These are phyloP conservation scores for Cyberlindnera mississippiensis DNA, from an alignment of 805 yeast species.

Conservation along the genomic window DNA sequence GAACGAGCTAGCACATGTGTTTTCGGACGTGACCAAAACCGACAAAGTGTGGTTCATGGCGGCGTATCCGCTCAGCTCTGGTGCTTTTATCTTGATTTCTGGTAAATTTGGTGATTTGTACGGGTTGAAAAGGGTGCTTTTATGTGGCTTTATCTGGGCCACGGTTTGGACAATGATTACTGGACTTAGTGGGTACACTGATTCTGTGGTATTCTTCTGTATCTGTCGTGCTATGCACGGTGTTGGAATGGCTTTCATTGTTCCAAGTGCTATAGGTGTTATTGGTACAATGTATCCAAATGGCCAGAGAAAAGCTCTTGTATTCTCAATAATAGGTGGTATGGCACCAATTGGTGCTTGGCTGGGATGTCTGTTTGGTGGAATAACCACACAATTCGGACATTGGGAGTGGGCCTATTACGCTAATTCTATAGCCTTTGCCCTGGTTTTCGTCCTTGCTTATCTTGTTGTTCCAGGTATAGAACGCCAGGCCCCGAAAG, in stretches of 20 bases:
- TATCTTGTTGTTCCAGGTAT: conserved; percentile 33
- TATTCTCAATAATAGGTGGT: conserved; percentile 53
- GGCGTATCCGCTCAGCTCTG: conserved; percentile 64
- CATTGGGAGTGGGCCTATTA: conserved; percentile 52
- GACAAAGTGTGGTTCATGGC: conserved; percentile 64
- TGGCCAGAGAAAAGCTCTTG: conserved; percentile 47
- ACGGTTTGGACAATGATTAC: conserved; percentile 55
- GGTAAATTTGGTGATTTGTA: conserved; percentile 72
- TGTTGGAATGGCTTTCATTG: conserved; percentile 52
- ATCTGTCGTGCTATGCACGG: conserved; percentile 58
- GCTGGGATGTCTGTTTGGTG: conserved; percentile 48
- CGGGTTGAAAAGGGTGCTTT: conserved; percentile 54
- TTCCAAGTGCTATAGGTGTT: conserved; percentile 60
- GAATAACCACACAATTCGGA: conserved; percentile 39
- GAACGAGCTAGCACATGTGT: conserved; percentile 31
- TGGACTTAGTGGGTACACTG: conserved; percentile 52
- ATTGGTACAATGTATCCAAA: conserved; percentile 43
- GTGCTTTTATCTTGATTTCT: conserved; percentile 64
- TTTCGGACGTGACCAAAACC: conserved; percentile 26
- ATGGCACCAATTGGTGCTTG: conserved; percentile 61
- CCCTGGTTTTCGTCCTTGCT: conserved; percentile 29
- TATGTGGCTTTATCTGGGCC: conserved; percentile 54
- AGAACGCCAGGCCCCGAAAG: conserved; percentile 18
- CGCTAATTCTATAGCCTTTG: conserved; percentile 35
- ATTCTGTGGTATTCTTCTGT: conserved; percentile 46